These are phyloP conservation scores for Gaillardinia entomophila DNA, from an alignment of 805 yeast species.

Conservation along the genomic window DNA sequence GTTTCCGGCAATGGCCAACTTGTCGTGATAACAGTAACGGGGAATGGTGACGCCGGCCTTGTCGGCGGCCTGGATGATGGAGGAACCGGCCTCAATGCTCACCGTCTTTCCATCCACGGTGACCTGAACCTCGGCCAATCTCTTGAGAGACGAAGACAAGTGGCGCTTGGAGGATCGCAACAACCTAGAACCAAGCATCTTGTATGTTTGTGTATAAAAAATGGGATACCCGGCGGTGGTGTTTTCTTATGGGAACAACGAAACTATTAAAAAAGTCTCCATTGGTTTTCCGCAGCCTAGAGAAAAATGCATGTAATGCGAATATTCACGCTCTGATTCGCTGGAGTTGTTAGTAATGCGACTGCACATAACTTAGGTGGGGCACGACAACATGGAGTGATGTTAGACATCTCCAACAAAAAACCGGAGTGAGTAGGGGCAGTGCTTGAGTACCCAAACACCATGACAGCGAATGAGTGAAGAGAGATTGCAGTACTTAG, in stretches of 20 bases:
- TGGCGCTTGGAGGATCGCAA: slow-evolving; percentile 6
- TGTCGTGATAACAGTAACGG: slow-evolving; percentile 87
- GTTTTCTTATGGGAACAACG: not conserved
- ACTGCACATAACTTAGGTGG: too few relatives aligned
- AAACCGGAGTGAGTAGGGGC: too few relatives aligned
- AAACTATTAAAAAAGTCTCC: not conserved
- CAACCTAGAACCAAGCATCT: not conserved
- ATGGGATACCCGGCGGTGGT: not conserved
- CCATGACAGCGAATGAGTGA: too few relatives aligned
- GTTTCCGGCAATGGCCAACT: slow-evolving; percentile 85
- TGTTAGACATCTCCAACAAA: too few relatives aligned
- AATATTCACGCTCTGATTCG: not conserved
- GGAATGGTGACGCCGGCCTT: slow-evolving; percentile 86
- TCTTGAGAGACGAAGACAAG: slow-evolving; percentile 27
- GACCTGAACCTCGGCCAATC: slow-evolving; percentile 50
- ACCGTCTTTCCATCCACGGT: slow-evolving; percentile 70
- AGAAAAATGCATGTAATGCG: not conserved
- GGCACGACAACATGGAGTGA: too few relatives aligned
- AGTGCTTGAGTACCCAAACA: too few relatives aligned
- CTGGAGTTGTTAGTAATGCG: not conserved
- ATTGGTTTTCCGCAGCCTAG: not conserved
- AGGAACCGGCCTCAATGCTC: slow-evolving; percentile 77
- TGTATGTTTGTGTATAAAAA: not conserved
- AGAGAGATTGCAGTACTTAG: too few relatives aligned
- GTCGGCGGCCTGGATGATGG: slow-evolving; percentile 87